phyloP scores from a whole-genome alignment of 805 yeast species.

The Wickerhamia fluorescens region DNA sequence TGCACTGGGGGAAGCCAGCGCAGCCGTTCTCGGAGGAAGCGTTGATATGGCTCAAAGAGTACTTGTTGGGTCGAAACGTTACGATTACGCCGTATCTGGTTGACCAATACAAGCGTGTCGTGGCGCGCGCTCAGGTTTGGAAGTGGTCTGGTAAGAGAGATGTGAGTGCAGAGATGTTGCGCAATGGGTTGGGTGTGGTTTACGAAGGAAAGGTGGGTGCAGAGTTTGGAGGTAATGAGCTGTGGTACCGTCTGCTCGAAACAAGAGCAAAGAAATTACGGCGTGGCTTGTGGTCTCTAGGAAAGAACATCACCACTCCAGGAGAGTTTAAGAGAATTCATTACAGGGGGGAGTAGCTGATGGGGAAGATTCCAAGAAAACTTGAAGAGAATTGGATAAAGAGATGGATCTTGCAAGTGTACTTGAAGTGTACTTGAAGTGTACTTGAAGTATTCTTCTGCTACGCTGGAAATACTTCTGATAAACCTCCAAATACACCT shows the following conservation, averaged over 20 bases:
- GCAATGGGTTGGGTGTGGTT: conserved; percentile 75
- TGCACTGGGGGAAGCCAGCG: conserved; percentile 90
- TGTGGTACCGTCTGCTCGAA: conserved; percentile 53
- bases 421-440: too few species aligned
- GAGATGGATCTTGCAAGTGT: too few species aligned
- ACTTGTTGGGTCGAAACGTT: conserved; percentile 58
- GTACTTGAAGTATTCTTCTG: too few species aligned
- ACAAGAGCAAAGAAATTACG: conserved; percentile 46
- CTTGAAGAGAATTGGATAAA: too few species aligned
- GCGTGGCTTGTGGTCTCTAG: conserved; percentile 65
- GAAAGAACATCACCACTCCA: conserved; percentile 54
- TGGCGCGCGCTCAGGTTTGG: conserved; percentile 67
- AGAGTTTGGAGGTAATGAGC: conserved; percentile 78
- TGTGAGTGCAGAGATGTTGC: conserved; percentile 82
- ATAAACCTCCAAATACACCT: too few species aligned
- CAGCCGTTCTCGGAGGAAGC: conserved; percentile 88
- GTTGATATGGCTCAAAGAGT: conserved; percentile 62
- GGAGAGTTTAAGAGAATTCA: conserved; percentile 58
- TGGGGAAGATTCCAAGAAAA: too few species aligned
- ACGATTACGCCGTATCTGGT: conserved; percentile 70
- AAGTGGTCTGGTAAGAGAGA: conserved; percentile 58
- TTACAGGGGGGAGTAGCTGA: too few species aligned
- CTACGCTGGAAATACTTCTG: too few species aligned
- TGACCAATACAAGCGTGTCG: conserved; percentile 88
- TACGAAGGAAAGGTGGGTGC: conserved; percentile 80